Evolutionary conservation across 106 monocot genomes (phyloP).

Genomic region (Phalaenopsis equestris): DNA sequence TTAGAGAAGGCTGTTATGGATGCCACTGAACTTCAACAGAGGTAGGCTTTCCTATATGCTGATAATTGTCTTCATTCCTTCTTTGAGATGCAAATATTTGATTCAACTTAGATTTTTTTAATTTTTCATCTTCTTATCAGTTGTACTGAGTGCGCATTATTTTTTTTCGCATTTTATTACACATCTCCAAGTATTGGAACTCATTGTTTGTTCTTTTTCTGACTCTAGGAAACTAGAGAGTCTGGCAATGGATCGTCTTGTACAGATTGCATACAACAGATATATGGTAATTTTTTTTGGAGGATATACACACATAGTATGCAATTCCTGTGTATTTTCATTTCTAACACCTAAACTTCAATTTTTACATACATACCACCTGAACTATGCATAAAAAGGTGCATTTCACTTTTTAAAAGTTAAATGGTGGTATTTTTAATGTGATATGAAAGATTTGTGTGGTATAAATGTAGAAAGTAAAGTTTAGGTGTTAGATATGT

Average conservation of each 20-base stretch:
- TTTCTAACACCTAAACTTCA: no score
- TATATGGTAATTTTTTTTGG: conserved; percentile 38
- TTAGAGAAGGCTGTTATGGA: conserved; percentile 29
- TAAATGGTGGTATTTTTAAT: no score
- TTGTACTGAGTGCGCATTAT: neutral
- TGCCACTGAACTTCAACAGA: conserved; percentile 35
- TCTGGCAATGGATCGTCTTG: conserved; percentile 44
- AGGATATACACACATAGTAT: no score
- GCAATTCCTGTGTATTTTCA: no score
- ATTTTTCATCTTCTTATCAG: neutral
- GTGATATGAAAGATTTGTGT: no score
- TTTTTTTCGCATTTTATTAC: conserved; percentile 4
- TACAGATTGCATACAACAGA: conserved; percentile 40
- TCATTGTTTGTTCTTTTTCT: neutral
- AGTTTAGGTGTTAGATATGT: no score
- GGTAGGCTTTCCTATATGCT: conserved; percentile 24
- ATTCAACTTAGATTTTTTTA: neutral
- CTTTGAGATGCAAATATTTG: neutral
- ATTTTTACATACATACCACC: no score
- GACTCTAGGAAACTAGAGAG: conserved; percentile 31
- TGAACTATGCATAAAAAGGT: no score
- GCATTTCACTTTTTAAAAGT: no score
- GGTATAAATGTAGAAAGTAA: no score
- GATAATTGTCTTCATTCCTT: neutral
- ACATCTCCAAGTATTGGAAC: neutral